Conservation (phyloP, 2,329 filamentous ascomycete species). For the Aspergillus aculeatinus region DNA sequence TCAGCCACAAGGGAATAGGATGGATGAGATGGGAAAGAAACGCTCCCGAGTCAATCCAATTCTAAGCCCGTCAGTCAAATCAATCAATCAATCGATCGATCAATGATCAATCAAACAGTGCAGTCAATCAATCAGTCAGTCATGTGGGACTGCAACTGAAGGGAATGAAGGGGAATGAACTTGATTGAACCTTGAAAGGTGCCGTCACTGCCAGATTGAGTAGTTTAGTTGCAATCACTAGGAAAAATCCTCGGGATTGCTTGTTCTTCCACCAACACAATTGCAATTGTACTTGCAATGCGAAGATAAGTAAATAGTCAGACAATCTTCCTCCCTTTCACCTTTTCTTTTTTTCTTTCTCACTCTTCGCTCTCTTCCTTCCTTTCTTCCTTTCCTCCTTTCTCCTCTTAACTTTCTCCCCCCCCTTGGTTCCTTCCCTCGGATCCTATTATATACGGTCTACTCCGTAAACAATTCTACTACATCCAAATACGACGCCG, state of each 20-base stretch:
- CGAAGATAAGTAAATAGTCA: too few relatives aligned
- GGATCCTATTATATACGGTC: not conserved
- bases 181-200: not conserved
- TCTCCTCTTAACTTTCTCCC: not conserved
- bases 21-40: not conserved
- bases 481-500: not conserved
- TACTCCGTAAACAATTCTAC: not conserved
- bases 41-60: too few relatives aligned
- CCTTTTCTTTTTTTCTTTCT: not conserved
- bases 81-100: too few relatives aligned
- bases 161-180: too few relatives aligned
- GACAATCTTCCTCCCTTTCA: too few relatives aligned
- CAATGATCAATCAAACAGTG: too few relatives aligned
- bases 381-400: not conserved
- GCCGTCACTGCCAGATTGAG: not conserved
- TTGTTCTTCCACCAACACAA: not conserved
- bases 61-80: too few relatives aligned
- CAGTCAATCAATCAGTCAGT: not conserved
- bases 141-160: not conserved
- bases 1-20: not conserved
- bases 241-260: not conserved
- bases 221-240: not conserved
- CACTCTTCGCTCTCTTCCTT: not conserved
- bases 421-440: not conserved
- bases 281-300: not conserved